Conservation (phyloP, 2,329 filamentous ascomycete genomes). For the Talaromyces atroroseus region DNA sequence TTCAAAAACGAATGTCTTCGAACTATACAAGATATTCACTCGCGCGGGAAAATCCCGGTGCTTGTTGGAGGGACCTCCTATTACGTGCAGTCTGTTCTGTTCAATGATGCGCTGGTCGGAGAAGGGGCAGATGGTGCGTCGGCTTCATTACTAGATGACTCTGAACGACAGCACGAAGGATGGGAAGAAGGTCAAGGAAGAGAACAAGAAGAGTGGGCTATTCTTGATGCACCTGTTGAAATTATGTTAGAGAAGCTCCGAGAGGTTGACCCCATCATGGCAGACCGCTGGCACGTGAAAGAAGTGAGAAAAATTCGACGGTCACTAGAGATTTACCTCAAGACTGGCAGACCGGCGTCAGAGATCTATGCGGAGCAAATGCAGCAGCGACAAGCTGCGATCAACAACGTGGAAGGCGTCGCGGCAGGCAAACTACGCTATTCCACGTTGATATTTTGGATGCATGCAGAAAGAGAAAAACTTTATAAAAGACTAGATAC, state of each 20-base stretch:
- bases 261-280: constrained; percentile 84
- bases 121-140: constrained; percentile 22
- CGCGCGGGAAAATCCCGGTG: constrained; percentile 75
- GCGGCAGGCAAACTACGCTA: constrained; percentile 41
- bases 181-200: constrained; percentile 8
- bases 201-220: constrained; percentile 52
- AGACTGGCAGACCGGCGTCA: constrained; percentile 74
- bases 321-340: constrained; percentile 83
- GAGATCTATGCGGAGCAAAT: constrained; percentile 80
- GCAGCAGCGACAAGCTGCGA: constrained; percentile 19
- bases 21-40: constrained; percentile 71
- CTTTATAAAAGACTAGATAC: constrained; percentile 66
- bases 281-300: constrained; percentile 86
- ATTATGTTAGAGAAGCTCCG: constrained; percentile 66
- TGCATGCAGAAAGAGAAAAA: constrained; percentile 65
- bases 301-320: constrained; percentile 84
- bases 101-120: constrained; percentile 62
- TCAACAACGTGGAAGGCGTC: constrained; percentile 18
- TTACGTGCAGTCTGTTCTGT: constrained; percentile 84
- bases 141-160: not conserved
- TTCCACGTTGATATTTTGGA: constrained; percentile 73
- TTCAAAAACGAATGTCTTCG: constrained; percentile 67
- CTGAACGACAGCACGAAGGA: constrained; percentile 21
- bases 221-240: constrained; percentile 66
- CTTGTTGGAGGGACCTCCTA: constrained; percentile 94